Base-by-base conservation (phyloP, 441 rosid genomes). In the Bruguiera hainesii region DNA sequence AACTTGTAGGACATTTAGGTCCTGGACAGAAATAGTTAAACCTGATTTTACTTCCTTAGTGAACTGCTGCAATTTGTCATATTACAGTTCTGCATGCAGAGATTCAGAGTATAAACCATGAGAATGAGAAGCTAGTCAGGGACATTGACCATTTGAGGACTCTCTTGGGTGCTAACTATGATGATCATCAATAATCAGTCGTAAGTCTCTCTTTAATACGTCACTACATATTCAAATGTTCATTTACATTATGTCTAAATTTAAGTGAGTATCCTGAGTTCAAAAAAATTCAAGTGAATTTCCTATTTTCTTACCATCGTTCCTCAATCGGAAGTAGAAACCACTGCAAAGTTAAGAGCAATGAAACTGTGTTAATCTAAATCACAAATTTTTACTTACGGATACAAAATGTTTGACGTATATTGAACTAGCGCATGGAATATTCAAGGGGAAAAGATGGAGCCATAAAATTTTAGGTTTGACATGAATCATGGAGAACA, bases 61-160 rank as follows among this genome's bases (percentile, higher is more conserved):
- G 56, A 39, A 39, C 50, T 63, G 13, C 25, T 21, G 51, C 50
- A 19, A 61, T 46, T 61, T 69, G 13, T 65, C 68, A 33, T 39
- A 66, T 63, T 75, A 79, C 81, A 85, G 88, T 79, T 68, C 68
- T 86, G 66, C 50, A 60, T 56, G 76, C 28, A 48, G 87, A 79
- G 79, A 75, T 79, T 71, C 76, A 69, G 62, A 77, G 61, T 5
- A 63, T 56, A 72, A 80, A 72, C 42, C 61, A 49, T 51, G 82
- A 84, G 77, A 83, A 83, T 63, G 79, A 85, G 73, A 73, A 71
- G 52, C n/a, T 82, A 74, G 71, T 80, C 57, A 69, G 73, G 76
- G 84, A 82, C 46, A 83, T 86, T 69, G 71, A 71, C 46, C 77
- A 71, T 48, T 50, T 77, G 81, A 80, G 75, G 71, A 71, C 71